Conservation (phyloP, 306 rosid species). For the Comarum palustre region DNA sequence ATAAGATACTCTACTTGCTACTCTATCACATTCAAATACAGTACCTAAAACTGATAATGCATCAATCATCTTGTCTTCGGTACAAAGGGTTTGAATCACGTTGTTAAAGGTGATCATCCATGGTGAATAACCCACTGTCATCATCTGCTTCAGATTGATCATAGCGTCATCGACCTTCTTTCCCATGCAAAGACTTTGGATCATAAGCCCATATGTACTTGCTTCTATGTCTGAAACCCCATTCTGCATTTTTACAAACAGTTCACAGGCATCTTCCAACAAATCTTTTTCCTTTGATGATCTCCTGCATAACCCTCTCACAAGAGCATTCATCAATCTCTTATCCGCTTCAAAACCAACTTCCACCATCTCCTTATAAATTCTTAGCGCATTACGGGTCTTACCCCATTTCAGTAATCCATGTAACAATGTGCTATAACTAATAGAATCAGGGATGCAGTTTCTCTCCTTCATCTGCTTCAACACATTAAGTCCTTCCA, state of each 20-base stretch:
- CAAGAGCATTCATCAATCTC: conserved; percentile 52
- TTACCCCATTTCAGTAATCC: conserved; percentile 73
- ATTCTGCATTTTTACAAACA: conserved; percentile 58
- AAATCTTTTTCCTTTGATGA: conserved; percentile 38
- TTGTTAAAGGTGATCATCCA: conserved; percentile 26
- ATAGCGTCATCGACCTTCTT: conserved; percentile 41
- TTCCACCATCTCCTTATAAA: conserved; percentile 55
- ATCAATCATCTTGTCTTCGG: conserved; percentile 35
- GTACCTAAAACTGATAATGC: conserved; percentile 44
- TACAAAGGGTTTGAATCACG: conserved; percentile 53
- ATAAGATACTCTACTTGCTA: conserved; percentile 32
- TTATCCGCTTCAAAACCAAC: conserved; percentile 48
- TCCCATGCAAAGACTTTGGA: conserved; percentile 40
- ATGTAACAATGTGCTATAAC: conserved; percentile 59
- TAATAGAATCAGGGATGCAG: conserved; percentile 59
- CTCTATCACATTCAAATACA: conserved; percentile 35
- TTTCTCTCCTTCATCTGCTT: conserved; percentile 51
- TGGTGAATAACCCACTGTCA: conserved; percentile 41
- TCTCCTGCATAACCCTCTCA: conserved; percentile 51
- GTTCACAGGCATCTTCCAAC: conserved; percentile 39
- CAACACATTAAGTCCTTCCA: conserved; percentile 52
- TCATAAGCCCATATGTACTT: conserved; percentile 46
- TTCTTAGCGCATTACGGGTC: conserved; percentile 28
- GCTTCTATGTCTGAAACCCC: conserved; percentile 32
- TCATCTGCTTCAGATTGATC: conserved; percentile 43